phyloP scores from a whole-genome alignment of 2,329 filamentous ascomycete genomes.

The Clarireedia sp. region DNA sequence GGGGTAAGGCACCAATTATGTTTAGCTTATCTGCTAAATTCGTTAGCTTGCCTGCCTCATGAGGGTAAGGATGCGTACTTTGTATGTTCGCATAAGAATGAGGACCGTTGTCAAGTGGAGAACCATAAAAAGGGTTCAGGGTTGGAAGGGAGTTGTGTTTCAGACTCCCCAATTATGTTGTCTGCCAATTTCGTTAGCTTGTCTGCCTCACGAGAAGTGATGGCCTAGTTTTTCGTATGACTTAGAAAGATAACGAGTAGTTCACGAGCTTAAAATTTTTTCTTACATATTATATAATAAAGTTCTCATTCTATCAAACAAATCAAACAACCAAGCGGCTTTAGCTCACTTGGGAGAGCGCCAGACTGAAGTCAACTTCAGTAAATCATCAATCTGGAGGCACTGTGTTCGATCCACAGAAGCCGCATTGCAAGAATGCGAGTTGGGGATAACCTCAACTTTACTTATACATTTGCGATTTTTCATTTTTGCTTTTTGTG shows the following conservation, averaged over 20 bases:
- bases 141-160: neutral
- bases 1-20: too few species aligned
- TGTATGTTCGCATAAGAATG: neutral
- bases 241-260: too few species aligned
- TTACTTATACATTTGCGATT: neutral
- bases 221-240: too few species aligned
- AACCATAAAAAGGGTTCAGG: neutral
- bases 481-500: neutral
- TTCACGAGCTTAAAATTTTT: too few species aligned
- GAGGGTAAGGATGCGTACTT: neutral
- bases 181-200: too few species aligned
- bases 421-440: neutral
- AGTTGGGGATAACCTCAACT: neutral
- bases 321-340: neutral
- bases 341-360: conserved; percentile 3
- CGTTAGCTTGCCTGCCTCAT: too few species aligned
- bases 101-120: conserved; percentile 6
- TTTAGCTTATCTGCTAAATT: too few species aligned
- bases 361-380: neutral
- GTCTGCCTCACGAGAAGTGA: too few species aligned
- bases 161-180: too few species aligned
- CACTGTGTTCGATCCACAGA: conserved; percentile 3
- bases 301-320: neutral
- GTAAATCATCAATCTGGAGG: neutral
- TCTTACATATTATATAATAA: too few species aligned